Percentiles rank a stretch among this genome's conserved stretches.
Evolutionary conservation across 2,329 filamentous ascomycete species (phyloP).

Genomic region (Exophiala spinifera): DNA sequence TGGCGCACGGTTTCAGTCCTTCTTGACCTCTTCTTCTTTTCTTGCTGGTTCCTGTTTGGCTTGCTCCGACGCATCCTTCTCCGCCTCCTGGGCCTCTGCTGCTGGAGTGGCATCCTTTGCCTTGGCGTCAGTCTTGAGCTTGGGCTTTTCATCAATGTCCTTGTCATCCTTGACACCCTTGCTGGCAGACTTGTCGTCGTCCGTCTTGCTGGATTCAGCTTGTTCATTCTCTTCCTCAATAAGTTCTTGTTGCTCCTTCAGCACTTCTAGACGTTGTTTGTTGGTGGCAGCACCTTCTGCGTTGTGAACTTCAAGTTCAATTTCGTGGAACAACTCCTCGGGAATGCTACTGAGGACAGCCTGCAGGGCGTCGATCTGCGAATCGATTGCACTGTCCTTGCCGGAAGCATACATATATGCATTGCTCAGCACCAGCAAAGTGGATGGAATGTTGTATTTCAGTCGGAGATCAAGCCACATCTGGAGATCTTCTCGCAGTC

Average conservation of each 20-base stretch:
- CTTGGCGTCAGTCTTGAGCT: constrained; percentile 52
- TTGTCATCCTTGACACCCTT: constrained; percentile 52
- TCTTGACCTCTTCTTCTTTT: constrained; percentile 26
- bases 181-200: neutral
- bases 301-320: constrained; percentile 95
- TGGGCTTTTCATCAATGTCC: constrained; percentile 89
- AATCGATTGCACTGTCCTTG: constrained; percentile 77
- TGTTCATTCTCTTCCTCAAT: constrained; percentile 97
- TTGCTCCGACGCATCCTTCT: constrained; percentile 42
- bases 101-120: constrained; percentile 50
- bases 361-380: constrained; percentile 88
- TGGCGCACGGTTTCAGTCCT: constrained; percentile 11
- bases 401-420: constrained; percentile 94
- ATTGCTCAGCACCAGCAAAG: constrained; percentile 90
- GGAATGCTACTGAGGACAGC: constrained; percentile 92
- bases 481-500: constrained; percentile 83
- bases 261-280: constrained; percentile 95
- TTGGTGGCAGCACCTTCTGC: constrained; percentile 97
- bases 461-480: constrained; percentile 93
- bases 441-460: constrained; percentile 92
- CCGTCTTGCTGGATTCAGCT: constrained; percentile 67
- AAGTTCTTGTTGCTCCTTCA: constrained; percentile 97
- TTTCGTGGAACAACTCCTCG: constrained; percentile 98
- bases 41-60: constrained; percentile 35
- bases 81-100: constrained; percentile 49